Conservation (phyloP, 2,329 filamentous ascomycete species). For the Fusarium miscanthi region DNA sequence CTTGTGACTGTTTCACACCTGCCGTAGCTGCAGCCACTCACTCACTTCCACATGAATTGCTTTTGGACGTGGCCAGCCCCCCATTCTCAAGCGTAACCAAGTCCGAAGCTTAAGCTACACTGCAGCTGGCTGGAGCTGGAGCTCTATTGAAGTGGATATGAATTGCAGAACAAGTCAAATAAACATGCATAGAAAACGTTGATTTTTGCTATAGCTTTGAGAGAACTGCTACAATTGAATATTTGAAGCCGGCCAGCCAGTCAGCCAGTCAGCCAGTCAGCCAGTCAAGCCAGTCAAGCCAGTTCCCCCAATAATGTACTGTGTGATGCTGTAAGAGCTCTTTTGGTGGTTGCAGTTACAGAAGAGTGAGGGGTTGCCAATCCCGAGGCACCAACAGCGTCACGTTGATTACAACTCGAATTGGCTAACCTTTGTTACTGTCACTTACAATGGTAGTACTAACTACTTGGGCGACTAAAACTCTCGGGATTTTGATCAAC, state of each 20-base stretch:
- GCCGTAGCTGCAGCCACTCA: slow-evolving; percentile 24
- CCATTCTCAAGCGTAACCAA: slow-evolving; percentile 25
- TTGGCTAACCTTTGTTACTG: slow-evolving; percentile 6
- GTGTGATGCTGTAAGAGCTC: neutral
- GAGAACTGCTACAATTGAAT: neutral
- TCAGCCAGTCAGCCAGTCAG: neutral
- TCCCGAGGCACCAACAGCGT: slow-evolving; percentile 30
- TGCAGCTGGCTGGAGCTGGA: neutral
- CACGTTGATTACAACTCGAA: slow-evolving; percentile 30
- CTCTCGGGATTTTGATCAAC: slow-evolving; percentile 17
- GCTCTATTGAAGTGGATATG: neutral
- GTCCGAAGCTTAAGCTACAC: slow-evolving; percentile 8
- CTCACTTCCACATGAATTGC: slow-evolving; percentile 20
- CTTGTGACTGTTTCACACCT: slow-evolving; percentile 22
- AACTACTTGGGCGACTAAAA: neutral
- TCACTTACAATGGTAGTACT: neutral
- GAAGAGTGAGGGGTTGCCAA: slow-evolving; percentile 19
- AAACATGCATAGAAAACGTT: rapidly evolving
- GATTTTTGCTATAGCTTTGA: neutral
- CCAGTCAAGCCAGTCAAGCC: neutral
- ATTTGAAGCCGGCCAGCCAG: neutral
- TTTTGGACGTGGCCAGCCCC: slow-evolving; percentile 28
- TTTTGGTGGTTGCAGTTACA: neutral
- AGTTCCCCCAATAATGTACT: neutral
- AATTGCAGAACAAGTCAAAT: neutral